Percentiles rank a stretch among this genome's conserved stretches.
These are phyloP conservation scores for Colletotrichum sidae DNA, from an alignment of 2,329 filamentous ascomycete species.

Conservation along the genomic window DNA sequence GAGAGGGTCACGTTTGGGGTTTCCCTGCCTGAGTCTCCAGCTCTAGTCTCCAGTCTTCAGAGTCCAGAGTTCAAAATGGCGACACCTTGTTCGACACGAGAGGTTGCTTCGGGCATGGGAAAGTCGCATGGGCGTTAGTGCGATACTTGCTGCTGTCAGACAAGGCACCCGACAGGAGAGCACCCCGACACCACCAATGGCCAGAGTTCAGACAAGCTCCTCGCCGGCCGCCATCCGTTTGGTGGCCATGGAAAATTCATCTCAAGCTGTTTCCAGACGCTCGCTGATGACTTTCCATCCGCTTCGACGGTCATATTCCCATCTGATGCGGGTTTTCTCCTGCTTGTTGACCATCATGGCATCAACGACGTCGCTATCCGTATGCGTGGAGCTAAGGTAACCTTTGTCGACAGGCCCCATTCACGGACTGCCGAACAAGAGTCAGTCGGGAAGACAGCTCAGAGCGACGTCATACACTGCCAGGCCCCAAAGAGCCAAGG, in stretches of 20 bases:
- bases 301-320: not conserved
- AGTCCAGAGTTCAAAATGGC: too few relatives aligned
- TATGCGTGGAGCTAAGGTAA: not conserved
- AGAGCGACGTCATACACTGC: slow-evolving; percentile 28
- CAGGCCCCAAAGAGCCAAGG: slow-evolving; percentile 17
- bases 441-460: slow-evolving; percentile 16
- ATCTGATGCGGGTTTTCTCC: not conserved
- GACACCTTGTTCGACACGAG: slow-evolving; percentile 28
- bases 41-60: too few relatives aligned
- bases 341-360: too few relatives aligned
- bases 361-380: not conserved
- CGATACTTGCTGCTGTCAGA: slow-evolving; percentile 6
- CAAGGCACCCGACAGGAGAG: not conserved
- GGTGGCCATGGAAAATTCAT: slow-evolving; percentile 1
- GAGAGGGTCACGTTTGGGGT: slow-evolving; percentile 36
- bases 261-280: slow-evolving; percentile 2
- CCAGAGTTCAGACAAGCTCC: too few relatives aligned
- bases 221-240: too few relatives aligned
- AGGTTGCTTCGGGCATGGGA: slow-evolving; percentile 26
- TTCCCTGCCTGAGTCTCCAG: slow-evolving; percentile 21
- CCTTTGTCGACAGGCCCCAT: not conserved
- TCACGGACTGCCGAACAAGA: not conserved
- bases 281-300: not conserved
- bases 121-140: slow-evolving; percentile 28
- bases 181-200: too few relatives aligned